Conservation (phyloP, 2,329 filamentous ascomycete species). For the Triangularia setosa region DNA sequence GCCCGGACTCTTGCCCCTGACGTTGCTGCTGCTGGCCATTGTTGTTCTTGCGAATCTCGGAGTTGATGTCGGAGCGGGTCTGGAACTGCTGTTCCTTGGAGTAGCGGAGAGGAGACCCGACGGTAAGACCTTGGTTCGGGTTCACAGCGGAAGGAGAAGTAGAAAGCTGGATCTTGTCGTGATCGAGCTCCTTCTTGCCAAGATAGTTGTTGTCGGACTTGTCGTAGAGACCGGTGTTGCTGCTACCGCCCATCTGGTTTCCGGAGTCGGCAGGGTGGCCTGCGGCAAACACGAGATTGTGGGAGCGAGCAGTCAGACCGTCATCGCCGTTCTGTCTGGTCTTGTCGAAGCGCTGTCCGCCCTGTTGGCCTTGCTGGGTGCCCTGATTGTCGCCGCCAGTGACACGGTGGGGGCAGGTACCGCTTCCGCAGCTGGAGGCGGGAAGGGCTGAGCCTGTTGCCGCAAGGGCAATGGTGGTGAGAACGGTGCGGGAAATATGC, state of each 20-base stretch:
- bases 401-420: background rate
- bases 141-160: background rate
- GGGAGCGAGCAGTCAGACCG: background rate
- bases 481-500: slow-evolving; percentile 17
- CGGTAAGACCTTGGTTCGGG: background rate
- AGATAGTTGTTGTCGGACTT: background rate
- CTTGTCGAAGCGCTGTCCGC: background rate
- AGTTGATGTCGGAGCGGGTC: background rate
- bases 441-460: slow-evolving; percentile 17
- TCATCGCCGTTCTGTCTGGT: background rate
- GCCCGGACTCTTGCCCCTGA: background rate
- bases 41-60: background rate
- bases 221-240: background rate
- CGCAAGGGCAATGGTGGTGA: slow-evolving; percentile 17
- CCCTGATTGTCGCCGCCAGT: background rate
- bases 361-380: background rate
- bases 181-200: background rate
- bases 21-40: background rate
- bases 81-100: background rate
- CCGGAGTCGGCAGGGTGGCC: background rate
- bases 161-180: background rate
- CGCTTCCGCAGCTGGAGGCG: background rate
- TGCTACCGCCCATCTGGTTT: background rate
- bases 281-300: background rate
- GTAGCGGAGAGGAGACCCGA: background rate